Conservation (phyloP, 2,329 filamentous ascomycete genomes). For the Coleophoma eucalyptorum region DNA sequence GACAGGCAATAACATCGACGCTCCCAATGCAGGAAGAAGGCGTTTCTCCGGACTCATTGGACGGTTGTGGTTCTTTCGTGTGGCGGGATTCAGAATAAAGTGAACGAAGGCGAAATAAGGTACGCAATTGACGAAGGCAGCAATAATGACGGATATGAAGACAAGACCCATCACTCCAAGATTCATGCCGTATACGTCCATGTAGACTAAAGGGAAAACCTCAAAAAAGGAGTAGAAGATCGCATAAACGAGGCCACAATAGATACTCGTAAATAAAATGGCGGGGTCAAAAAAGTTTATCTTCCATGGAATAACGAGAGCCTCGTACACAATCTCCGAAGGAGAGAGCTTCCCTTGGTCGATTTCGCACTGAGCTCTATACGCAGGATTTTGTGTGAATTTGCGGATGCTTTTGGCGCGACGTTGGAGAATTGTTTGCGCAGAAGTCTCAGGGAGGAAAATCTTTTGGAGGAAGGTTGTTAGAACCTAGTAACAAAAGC, state of each 20-base stretch:
- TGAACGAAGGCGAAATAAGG: slow-evolving; percentile 45
- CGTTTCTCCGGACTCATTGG: slow-evolving; percentile 39
- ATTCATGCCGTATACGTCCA: slow-evolving; percentile 52
- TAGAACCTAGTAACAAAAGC: no score
- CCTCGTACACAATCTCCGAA: slow-evolving; percentile 43
- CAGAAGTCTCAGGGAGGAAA: slow-evolving; percentile 59
- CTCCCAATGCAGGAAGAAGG: slow-evolving; percentile 47
- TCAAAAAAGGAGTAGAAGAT: slow-evolving; percentile 62
- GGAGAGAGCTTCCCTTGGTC: slow-evolving; percentile 48
- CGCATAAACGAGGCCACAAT: slow-evolving; percentile 55
- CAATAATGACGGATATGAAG: slow-evolving; percentile 54
- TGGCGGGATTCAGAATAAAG: slow-evolving; percentile 39
- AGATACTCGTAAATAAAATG: slow-evolving; percentile 55
- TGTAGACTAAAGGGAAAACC: slow-evolving; percentile 62
- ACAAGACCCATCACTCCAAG: slow-evolving; percentile 52
- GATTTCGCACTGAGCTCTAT: slow-evolving; percentile 61
- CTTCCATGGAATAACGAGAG: slow-evolving; percentile 54
- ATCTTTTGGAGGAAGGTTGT: slow-evolving; percentile 44
- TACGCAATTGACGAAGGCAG: slow-evolving; percentile 44
- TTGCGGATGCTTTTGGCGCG: slow-evolving; percentile 55
- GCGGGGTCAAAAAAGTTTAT: slow-evolving; percentile 58
- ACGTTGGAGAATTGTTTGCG: slow-evolving; percentile 54
- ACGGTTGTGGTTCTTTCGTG: no score
- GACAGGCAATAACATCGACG: slow-evolving; percentile 45
- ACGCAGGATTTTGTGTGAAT: slow-evolving; percentile 45